phyloP scores from a whole-genome alignment of 352 stramenopile genomes.

The Sclerospora graminicola region DNA sequence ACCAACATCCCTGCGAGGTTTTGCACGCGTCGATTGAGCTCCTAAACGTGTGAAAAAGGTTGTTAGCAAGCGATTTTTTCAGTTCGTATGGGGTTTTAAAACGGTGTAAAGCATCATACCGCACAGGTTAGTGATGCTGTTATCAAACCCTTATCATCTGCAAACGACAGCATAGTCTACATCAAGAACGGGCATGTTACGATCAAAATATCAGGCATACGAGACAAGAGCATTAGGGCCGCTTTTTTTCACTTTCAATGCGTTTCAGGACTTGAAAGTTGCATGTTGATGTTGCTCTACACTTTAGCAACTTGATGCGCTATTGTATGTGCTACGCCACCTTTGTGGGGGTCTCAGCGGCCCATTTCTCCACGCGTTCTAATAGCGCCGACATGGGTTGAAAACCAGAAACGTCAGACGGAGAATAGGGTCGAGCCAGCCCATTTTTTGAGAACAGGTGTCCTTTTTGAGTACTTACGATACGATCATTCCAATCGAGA shows the following conservation, averaged over 20 bases:
- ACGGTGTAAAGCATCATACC: slow-evolving; percentile 32
- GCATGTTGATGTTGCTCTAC: neutral
- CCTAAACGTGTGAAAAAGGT: slow-evolving; percentile 22
- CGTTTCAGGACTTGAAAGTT: neutral
- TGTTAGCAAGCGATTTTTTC: slow-evolving; percentile 6
- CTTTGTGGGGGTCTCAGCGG: slow-evolving; percentile 53
- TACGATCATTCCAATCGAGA: too few species aligned
- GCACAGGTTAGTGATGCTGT: slow-evolving; percentile 41
- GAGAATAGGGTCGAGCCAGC: slow-evolving; percentile 8
- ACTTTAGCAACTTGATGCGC: slow-evolving; percentile 1
- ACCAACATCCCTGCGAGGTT: slow-evolving; percentile 60
- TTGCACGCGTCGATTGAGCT: slow-evolving; percentile 54
- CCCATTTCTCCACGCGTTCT: slow-evolving; percentile 64
- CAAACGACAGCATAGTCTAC: slow-evolving; percentile 70
- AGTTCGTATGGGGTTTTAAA: too few species aligned
- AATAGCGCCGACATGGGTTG: slow-evolving; percentile 41
- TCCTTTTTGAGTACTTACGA: too few species aligned
- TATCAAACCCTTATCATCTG: slow-evolving; percentile 51
- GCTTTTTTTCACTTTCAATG: neutral
- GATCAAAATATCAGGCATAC: neutral
- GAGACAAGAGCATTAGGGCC: neutral
- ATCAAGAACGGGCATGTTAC: slow-evolving; percentile 4
- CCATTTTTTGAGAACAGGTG: neutral
- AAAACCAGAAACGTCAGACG: too few species aligned
- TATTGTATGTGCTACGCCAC: slow-evolving; percentile 8